Evolutionary conservation across 2,329 filamentous ascomycete genomes (phyloP).

Genomic region (Colletotrichum filicis): DNA sequence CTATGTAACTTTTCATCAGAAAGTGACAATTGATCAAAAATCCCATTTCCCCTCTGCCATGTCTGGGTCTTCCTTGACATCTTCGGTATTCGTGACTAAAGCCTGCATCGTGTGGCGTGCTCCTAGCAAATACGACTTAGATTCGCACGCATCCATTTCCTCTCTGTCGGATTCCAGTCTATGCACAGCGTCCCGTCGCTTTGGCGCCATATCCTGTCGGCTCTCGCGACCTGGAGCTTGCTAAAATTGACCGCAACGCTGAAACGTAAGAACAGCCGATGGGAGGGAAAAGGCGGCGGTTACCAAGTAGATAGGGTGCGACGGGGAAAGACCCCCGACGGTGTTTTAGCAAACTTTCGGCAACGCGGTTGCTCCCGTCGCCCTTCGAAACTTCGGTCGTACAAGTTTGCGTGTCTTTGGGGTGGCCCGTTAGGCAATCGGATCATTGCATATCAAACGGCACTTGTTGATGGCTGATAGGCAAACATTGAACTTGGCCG

Average conservation of each 20-base stretch:
- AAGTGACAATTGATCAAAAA: slow-evolving; percentile 28
- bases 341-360: slow-evolving; percentile 25
- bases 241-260: not conserved
- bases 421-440: not conserved
- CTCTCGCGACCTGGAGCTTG: not conserved
- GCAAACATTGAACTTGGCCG: not conserved
- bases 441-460: not conserved
- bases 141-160: slow-evolving; percentile 28
- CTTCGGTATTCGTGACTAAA: not conserved
- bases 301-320: not conserved
- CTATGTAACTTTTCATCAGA: not conserved
- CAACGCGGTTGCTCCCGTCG: slow-evolving; percentile 24
- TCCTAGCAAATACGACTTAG: slow-evolving; percentile 18
- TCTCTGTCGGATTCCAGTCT: slow-evolving; percentile 25
- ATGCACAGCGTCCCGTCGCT: slow-evolving; percentile 16
- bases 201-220: slow-evolving; percentile 2
- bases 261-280: not conserved
- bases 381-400: not conserved
- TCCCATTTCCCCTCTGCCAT: slow-evolving; percentile 9
- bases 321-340: slow-evolving; percentile 5
- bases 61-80: not conserved
- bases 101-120: slow-evolving; percentile 15
- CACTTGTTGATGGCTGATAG: not conserved
- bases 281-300: not conserved
- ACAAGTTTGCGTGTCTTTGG: not conserved